phyloP scores from a whole-genome alignment of 345 rosid genomes.

The Populus pruinosa region DNA sequence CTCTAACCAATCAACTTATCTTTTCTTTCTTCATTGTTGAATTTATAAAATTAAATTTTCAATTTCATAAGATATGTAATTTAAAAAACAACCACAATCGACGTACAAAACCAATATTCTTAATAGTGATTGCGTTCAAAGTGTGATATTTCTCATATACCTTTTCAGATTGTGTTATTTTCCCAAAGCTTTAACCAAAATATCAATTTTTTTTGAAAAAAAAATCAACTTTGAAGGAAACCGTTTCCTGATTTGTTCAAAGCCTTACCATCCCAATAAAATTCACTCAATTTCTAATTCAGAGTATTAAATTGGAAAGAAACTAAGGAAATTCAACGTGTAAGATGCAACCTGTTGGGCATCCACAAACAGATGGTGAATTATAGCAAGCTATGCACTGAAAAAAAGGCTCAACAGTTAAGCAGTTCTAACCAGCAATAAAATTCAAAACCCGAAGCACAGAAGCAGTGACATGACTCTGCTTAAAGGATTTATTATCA shows the following conservation, averaged over 20 bases:
- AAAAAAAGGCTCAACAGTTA: not conserved
- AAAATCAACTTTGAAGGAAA: not conserved
- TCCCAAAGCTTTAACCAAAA: too few species aligned
- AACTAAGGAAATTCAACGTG: not conserved
- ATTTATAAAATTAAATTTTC: too few species aligned
- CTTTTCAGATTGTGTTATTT: too few species aligned
- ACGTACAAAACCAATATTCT: too few species aligned
- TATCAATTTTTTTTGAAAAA: too few species aligned
- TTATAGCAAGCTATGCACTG: not conserved
- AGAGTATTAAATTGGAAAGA: not conserved
- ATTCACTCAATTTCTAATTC: not conserved
- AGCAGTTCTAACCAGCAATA: not conserved
- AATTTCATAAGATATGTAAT: too few species aligned
- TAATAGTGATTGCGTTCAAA: too few species aligned
- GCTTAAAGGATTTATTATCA: constrained; percentile 31
- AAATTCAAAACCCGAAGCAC: not conserved
- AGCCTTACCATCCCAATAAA: not conserved
- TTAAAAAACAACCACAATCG: too few species aligned
- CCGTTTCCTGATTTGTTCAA: not conserved
- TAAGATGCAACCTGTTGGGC: not conserved
- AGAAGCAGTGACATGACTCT: not conserved
- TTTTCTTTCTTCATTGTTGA: too few species aligned
- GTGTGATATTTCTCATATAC: too few species aligned
- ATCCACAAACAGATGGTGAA: not conserved
- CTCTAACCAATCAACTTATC: too few species aligned